Conservation (phyloP, 176 grass and related monocot genomes). For the Areca catechu region DNA sequence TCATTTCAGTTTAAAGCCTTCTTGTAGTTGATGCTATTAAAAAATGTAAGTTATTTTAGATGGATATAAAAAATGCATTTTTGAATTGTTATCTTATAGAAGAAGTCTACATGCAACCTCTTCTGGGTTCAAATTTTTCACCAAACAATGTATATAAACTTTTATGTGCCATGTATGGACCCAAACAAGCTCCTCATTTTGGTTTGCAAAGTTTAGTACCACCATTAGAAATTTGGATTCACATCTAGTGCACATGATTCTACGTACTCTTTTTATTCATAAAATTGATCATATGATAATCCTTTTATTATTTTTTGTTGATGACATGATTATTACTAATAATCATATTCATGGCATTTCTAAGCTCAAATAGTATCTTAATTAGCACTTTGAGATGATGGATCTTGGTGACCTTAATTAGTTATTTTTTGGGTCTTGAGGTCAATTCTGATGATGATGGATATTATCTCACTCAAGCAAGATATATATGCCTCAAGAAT, state of each 20-base stretch:
- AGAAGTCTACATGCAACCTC: too few species aligned
- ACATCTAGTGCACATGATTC: neutral
- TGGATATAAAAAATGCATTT: neutral
- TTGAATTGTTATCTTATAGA: neutral
- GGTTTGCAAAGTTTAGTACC: neutral
- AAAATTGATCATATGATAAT: neutral
- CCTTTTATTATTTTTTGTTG: neutral
- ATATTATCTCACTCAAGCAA: neutral
- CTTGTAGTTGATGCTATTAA: neutral
- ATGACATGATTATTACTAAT: neutral
- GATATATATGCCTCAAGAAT: too few species aligned
- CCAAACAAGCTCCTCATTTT: neutral
- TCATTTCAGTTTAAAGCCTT: neutral
- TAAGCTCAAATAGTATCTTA: neutral
- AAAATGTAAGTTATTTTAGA: neutral
- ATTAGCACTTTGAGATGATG: neutral
- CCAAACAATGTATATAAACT: neutral
- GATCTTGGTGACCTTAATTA: neutral
- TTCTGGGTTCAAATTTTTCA: neutral
- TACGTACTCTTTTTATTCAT: neutral
- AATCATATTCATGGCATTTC: neutral
- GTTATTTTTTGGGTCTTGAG: neutral
- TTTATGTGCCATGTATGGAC: neutral
- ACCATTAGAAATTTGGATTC: neutral
- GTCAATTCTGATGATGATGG: neutral